These are phyloP conservation scores for Kluyveromyces sp. DNA, from an alignment of 1,139 yeast species.

Conservation along the genomic window DNA sequence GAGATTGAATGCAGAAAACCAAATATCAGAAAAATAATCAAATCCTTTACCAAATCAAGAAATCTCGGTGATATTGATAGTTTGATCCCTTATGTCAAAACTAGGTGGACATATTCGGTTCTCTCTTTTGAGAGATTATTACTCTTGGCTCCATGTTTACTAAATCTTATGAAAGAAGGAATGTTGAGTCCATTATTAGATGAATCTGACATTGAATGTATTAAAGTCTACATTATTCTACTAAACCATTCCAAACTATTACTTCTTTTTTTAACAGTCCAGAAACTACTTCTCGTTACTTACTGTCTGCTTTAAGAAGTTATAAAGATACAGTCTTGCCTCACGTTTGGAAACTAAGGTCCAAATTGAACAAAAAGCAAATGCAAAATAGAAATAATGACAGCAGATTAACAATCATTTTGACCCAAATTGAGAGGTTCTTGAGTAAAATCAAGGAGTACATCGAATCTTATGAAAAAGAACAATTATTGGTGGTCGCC, in stretches of 20 bases:
- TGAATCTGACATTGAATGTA: neutral
- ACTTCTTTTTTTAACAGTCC: slow-evolving; percentile 4
- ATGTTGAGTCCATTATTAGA: slow-evolving; percentile 1
- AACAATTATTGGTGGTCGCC: neutral
- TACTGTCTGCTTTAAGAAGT: slow-evolving; percentile 2
- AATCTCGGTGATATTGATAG: slow-evolving; percentile 3
- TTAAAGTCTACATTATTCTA: neutral
- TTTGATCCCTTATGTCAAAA: slow-evolving; percentile 4
- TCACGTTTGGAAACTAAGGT: neutral
- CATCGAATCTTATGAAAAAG: slow-evolving; percentile 2
- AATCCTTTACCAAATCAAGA: neutral
- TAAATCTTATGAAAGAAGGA: slow-evolving; percentile 1
- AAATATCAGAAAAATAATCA: neutral
- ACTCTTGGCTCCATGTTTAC: slow-evolving; percentile 1
- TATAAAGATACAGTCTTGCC: slow-evolving; percentile 3
- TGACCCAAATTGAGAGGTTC: slow-evolving; percentile 4
- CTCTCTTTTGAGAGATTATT: slow-evolving; percentile 1
- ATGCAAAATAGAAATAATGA: neutral
- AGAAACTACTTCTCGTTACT: slow-evolving; percentile 2
- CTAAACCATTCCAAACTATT: slow-evolving; percentile 4
- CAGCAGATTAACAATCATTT: neutral
- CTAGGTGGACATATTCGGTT: slow-evolving; percentile 6
- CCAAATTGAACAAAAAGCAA: neutral
- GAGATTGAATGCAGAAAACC: slow-evolving; percentile 2
- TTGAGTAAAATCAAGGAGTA: slow-evolving; percentile 2